A percentile compares a stretch with the other conserved stretches of the same genome.
Conservation (phyloP, 495 filamentous ascomycete species). For the Penicillium dipodomyicola region DNA sequence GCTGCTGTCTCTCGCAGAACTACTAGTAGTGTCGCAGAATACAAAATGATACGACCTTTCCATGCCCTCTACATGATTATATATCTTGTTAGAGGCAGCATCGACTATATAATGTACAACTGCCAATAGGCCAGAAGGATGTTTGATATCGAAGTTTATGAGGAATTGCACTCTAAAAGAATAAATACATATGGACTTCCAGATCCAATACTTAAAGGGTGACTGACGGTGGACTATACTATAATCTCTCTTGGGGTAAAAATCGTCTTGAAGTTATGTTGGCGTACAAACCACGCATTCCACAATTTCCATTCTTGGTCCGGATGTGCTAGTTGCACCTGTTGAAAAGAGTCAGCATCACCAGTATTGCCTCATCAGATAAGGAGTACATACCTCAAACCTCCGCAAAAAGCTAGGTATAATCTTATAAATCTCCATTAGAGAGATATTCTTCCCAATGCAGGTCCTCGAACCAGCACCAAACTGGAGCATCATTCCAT, state of each 20-base stretch:
- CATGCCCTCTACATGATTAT: no score
- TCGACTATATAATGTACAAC: no score
- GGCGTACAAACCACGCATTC: conserved; percentile 3
- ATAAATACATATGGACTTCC: not conserved
- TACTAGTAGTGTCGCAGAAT: no score
- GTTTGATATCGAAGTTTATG: not conserved
- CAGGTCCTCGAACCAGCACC: conserved; percentile 31
- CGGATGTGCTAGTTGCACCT: not conserved
- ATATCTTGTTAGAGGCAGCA: no score
- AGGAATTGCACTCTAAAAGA: not conserved
- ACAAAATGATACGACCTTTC: not conserved
- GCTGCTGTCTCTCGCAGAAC: no score
- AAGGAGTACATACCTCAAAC: conserved; percentile 10
- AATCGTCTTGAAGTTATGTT: not conserved
- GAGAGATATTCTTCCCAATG: conserved; percentile 35
- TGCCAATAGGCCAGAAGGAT: not conserved
- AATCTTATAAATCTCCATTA: conserved; percentile 33
- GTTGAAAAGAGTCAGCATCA: not conserved
- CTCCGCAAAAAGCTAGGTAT: conserved; percentile 33
- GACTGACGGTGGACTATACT: not conserved
- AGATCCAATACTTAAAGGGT: not conserved
- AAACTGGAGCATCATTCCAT: conserved; percentile 24
- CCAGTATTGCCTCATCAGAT: not conserved
- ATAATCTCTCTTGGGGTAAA: not conserved
- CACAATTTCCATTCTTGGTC: conserved; percentile 1